phyloP scores from a whole-genome alignment of 768 basidiomycete genomes.

The Hypholoma sublateritium region DNA sequence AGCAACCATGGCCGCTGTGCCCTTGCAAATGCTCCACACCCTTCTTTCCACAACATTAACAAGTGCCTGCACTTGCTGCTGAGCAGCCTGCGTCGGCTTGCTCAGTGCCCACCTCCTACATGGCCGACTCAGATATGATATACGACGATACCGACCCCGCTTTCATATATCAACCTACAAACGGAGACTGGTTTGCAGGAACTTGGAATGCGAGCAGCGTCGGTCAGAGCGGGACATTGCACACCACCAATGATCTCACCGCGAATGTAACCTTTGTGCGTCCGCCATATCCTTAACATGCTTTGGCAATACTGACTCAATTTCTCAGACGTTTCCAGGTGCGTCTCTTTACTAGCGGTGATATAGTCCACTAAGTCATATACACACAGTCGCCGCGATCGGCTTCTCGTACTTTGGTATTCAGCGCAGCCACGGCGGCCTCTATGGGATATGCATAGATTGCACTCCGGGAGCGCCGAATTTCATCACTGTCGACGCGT shows the following conservation, averaged over 20 bases:
- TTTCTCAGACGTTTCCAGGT: background rate
- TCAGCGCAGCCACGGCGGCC: conserved; percentile 19
- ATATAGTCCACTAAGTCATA: background rate
- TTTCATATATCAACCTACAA: background rate
- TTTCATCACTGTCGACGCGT: conserved; percentile 21
- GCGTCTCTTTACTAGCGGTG: background rate
- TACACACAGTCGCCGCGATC: conserved; percentile 19
- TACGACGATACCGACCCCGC: background rate
- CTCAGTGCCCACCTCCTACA: background rate
- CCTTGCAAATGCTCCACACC: too few relatives aligned
- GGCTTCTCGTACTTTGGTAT: conserved; percentile 29
- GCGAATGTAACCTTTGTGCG: background rate
- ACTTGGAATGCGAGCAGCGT: background rate
- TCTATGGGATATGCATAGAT: conserved; percentile 28
- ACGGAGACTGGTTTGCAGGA: background rate
- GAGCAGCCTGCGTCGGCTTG: background rate
- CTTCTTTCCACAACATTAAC: background rate
- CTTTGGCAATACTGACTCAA: background rate
- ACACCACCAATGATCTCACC: background rate
- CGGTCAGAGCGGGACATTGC: background rate
- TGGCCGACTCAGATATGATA: background rate
- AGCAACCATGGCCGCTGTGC: too few relatives aligned
- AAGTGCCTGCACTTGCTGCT: background rate
- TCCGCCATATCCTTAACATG: background rate
- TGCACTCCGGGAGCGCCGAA: conserved; percentile 22